Conservation (phyloP, 805 yeast genomes). For the Candida nitratophila region DNA sequence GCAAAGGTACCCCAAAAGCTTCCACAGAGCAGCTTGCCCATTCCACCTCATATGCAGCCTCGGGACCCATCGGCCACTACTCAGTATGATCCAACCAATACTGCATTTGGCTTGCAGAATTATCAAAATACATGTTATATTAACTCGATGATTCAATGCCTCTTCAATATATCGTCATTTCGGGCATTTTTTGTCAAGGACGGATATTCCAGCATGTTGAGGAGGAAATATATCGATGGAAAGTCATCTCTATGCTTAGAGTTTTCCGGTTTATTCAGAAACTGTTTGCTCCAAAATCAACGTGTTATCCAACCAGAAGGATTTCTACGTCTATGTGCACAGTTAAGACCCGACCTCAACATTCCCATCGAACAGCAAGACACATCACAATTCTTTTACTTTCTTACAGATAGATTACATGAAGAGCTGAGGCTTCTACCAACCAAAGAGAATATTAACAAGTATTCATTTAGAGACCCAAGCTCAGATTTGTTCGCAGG, state of each 20-base stretch:
- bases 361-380: slow-evolving; percentile 78
- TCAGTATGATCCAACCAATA: background rate
- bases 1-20: background rate
- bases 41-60: background rate
- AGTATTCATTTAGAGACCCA: slow-evolving; percentile 15
- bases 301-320: slow-evolving; percentile 57
- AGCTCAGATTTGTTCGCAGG: slow-evolving; percentile 18
- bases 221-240: slow-evolving; percentile 17
- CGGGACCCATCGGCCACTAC: slow-evolving; percentile 6
- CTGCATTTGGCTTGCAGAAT: slow-evolving; percentile 42
- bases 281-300: slow-evolving; percentile 44
- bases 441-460: slow-evolving; percentile 13
- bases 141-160: slow-evolving; percentile 64
- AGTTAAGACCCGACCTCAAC: slow-evolving; percentile 56
- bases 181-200: slow-evolving; percentile 40
- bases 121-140: slow-evolving; percentile 73
- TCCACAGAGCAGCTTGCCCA: background rate
- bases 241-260: slow-evolving; percentile 35
- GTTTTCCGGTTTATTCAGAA: slow-evolving; percentile 45
- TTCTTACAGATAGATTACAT: slow-evolving; percentile 60
- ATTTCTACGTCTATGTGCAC: slow-evolving; percentile 38
- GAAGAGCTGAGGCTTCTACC: slow-evolving; percentile 42
- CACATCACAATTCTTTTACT: slow-evolving; percentile 68
- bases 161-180: slow-evolving; percentile 49
- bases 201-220: slow-evolving; percentile 36